Base-by-base conservation (phyloP, 106 monocot species). In the Xerophyta viscosa region DNA sequence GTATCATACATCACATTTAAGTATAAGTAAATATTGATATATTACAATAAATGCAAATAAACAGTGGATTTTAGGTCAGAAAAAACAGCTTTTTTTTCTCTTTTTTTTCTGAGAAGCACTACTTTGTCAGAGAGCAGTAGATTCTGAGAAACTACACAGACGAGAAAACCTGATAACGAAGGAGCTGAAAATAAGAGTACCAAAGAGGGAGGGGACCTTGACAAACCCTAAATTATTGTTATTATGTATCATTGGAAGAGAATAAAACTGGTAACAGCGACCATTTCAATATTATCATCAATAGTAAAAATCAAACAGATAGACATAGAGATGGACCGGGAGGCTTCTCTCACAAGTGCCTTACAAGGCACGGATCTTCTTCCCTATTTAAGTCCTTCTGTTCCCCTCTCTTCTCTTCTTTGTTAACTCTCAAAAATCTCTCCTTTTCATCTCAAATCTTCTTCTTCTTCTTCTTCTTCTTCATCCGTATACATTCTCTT, bases 281-380 rank as follows among this genome's bases (percentile, higher is more conserved):
- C n/a, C n/a, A n/a, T n/a, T n/a, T n/a, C n/a, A n/a, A n/a, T n/a
- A n/a, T n/a, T n/a, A n/a, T n/a, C n/a, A n/a, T n/a, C n/a, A n/a
- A n/a, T 18, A 43, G 27, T 24, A 58, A 58, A 27, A 27, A 58
- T 27, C 8, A 15, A 9, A 27, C 9, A n/a, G 0, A 56, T 22
- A 37, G 27, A 58, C 6, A 56, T 39, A 39, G 23, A 56, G 6
- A 24, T 11, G 10, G 10, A 3, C 8, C 30, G 17, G 20, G 31
- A 54, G 58, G 72, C 78, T 78, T 78, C 58, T 29, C 41, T 2
- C 3, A 56, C 27, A 78, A 73, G 78, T 73, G 52, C 68, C 78
- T 68, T 72, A n/a, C 27, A 24, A 13, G 23, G 18, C 67, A 78
- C 72, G 78, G 48, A 72, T 67, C 77, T 72, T 62, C 21, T 31